Evolutionary conservation across 352 stramenopile genomes (phyloP), one percentile per base, ranked within the genome.

Genomic region (Globisporangium mamillatum): DNA sequence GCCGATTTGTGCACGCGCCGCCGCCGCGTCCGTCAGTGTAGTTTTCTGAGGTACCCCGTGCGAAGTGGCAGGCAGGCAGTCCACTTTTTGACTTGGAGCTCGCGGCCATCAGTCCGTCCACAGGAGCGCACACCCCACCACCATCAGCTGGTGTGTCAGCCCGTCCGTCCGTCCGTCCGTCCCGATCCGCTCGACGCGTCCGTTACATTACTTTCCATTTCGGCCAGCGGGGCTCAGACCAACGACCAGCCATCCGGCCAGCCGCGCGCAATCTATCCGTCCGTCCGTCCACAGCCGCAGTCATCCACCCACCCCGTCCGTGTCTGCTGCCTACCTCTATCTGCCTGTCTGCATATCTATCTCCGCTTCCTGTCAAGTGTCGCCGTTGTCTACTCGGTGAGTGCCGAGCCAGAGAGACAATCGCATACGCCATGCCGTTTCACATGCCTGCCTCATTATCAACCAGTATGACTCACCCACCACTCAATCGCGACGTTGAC

Each of bases 171-270:
- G 59, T 53, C 38, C 25, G 41, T 65, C 60, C 60, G 25, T 58
- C 25, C 60, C 24, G 3, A 27, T 12, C 56, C 18, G 56, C 56
- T 18, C 32, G 20, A 7, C 32, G 56, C 56, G 20, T 34, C 50
- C 46, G 46, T 34, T 32, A 27, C 46, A 32, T 69, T 69, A 71
- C 66, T 71, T 71, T 71, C 58, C 60, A 63, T 64, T 71, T 71
- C 66, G 66, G 66, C 66, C 38, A 64, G 27, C 41, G 52, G 12
- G n/a, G 27, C 66, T 38, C 66, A 71, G 46, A 58, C 12, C 60
- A 58, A 58, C 22, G n/a, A 34, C 20, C 61, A n/a, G 4, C 60
- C 14, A 20, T 10, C 29, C 36, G 6, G 29, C 18, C 57, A 62
- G 32, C 22, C 32, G 36, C 32, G 22, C 6, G 9, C 41, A 9